phyloP scores from a whole-genome alignment of 345 rosid species.

The Eucalyptus curtisii region DNA sequence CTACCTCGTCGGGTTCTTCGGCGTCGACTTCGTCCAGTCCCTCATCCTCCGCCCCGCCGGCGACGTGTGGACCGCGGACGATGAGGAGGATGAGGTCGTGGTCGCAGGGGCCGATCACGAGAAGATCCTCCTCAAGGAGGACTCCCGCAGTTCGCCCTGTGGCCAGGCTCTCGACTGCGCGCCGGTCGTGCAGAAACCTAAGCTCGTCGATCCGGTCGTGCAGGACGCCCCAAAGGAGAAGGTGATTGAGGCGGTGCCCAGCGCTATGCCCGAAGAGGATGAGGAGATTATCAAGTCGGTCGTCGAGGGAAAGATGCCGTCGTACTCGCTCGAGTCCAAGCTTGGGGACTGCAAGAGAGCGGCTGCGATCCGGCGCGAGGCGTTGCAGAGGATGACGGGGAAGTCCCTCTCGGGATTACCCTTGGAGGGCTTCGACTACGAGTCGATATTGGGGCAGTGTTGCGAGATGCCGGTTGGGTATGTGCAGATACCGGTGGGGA shows the following conservation, averaged over 20 bases:
- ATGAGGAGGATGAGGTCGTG: constrained; percentile 19
- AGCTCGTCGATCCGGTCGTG: neutral
- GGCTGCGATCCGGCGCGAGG: constrained; percentile 46
- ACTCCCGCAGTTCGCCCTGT: constrained; percentile 24
- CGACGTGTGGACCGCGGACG: constrained; percentile 38
- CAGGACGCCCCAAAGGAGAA: neutral
- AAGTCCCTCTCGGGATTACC: constrained; percentile 47
- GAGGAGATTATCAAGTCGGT: constrained; percentile 41
- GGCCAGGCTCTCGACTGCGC: constrained; percentile 36
- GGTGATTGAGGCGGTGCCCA: neutral
- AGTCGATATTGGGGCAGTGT: constrained; percentile 60
- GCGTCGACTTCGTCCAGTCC: constrained; percentile 57
- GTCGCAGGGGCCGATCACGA: neutral
- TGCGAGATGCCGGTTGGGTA: constrained; percentile 77
- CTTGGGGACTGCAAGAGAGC: constrained; percentile 57
- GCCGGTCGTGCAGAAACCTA: neutral
- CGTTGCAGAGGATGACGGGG: constrained; percentile 40
- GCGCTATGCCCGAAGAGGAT: constrained; percentile 17
- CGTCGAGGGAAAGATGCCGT: constrained; percentile 35
- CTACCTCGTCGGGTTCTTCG: constrained; percentile 55
- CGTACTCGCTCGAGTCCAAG: constrained; percentile 48
- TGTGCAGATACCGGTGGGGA: constrained; percentile 73
- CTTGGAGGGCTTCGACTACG: constrained; percentile 56
- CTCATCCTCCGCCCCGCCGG: constrained; percentile 28
- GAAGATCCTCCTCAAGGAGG: constrained; percentile 14